Evolutionary conservation across 495 filamentous ascomycete genomes (phyloP).

Genomic region (Thermothielavioides terrestris): DNA sequence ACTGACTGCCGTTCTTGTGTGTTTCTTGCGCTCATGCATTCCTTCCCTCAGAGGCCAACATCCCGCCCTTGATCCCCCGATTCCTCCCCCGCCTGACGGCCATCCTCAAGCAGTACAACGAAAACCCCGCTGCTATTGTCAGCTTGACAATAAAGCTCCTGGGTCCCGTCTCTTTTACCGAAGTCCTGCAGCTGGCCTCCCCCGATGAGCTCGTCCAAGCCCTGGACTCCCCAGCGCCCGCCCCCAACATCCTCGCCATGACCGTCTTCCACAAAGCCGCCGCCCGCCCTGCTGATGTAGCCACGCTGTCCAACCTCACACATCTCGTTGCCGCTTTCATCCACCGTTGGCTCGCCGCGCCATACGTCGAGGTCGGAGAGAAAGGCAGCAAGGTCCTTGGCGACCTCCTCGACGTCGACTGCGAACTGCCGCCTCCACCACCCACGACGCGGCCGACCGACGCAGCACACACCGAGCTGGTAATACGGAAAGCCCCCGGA

Average conservation of each 20-base stretch:
- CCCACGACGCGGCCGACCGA: slow-evolving; percentile 16
- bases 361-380: slow-evolving; percentile 64
- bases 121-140: slow-evolving; percentile 44
- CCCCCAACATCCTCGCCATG: slow-evolving; percentile 63
- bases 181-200: slow-evolving; percentile 44
- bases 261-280: slow-evolving; percentile 65
- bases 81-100: slow-evolving; percentile 42
- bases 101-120: slow-evolving; percentile 39
- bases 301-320: slow-evolving; percentile 58
- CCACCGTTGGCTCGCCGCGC: slow-evolving; percentile 61
- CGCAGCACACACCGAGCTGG: slow-evolving; percentile 20
- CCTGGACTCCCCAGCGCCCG: slow-evolving; percentile 50
- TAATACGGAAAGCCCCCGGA: slow-evolving; percentile 37
- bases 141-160: slow-evolving; percentile 47
- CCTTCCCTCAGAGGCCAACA: slow-evolving; percentile 36
- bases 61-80: slow-evolving; percentile 36
- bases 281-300: slow-evolving; percentile 49
- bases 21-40: not conserved
- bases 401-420: slow-evolving; percentile 61
- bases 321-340: slow-evolving; percentile 54
- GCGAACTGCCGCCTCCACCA: slow-evolving; percentile 41
- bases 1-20: too few species aligned
- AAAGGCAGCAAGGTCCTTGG: slow-evolving; percentile 58
- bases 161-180: slow-evolving; percentile 40
- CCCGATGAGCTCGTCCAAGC: slow-evolving; percentile 45